Evolutionary conservation across 257 asterid species (phyloP), one percentile per base, ranked within the genome.

Genomic region (Gardenia jasminoides): DNA sequence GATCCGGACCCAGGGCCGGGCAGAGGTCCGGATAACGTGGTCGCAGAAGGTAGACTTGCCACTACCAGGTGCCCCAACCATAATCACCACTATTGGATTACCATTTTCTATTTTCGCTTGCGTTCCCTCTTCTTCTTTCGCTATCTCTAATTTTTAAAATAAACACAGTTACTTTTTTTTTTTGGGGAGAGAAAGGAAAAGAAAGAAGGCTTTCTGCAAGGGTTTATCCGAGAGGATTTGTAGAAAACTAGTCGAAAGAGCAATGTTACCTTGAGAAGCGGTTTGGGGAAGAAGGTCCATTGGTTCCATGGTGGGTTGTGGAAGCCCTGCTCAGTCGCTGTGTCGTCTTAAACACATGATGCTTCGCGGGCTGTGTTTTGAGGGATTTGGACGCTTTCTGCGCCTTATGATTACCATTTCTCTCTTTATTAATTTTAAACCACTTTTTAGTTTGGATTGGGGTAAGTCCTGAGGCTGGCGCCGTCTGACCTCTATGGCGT

Each of bases 31-130:
- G 87, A 90, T 86, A 81, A 93, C 92, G 77, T 79, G 85, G 24
- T 93, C 99, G 80, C 94, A 92, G 70, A 95, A 93, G 16, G 97
- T 92, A 59, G 99, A 93, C 72, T 95, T 95, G 17, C 99, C 99
- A 75, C 99, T 95, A 70, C 98, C 99, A 13, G 99, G 99, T 30
- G 92, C 85, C 72, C 99, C 99, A 75, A 95, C 80, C 84, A 95
- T 79, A 30, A 95, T 22, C 80, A 91, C 84, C 78, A 85, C 74
- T 36, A 92, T 73, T 17, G 88, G 85, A 72, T 86, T 82, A 0
- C 16, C 16, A 30, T 70, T 54, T 0, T 79, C 80, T 64, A 39
- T n/a, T 65, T 26, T 22, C 67, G 76, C 77, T 78, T 65, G 70
- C 70, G 1, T 54, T 39, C 20, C 75, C 22, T 33, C 84, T 56